A percentile compares a stretch with the other conserved stretches of the same genome.
phyloP scores from a whole-genome alignment of 768 basidiomycete genomes.

The Filobasidium wieringae region DNA sequence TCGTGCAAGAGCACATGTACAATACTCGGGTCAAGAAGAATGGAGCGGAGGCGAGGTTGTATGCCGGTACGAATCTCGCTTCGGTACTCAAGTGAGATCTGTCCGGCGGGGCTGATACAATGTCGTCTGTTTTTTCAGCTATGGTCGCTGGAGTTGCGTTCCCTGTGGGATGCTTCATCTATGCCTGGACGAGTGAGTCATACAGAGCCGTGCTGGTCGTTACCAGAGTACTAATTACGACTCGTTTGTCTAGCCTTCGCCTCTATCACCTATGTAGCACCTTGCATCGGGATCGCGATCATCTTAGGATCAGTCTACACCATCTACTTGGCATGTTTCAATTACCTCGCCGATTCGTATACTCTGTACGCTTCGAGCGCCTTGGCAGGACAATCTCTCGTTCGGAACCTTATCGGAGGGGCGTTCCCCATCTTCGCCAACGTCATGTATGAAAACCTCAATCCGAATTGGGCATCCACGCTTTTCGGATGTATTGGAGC shows the following conservation, averaged over 20 bases:
- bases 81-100: constrained; percentile 35
- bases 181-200: constrained; percentile 53
- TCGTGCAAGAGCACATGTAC: constrained; percentile 32
- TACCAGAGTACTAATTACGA: too few relatives aligned
- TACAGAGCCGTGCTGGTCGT: neutral
- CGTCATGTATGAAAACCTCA: constrained; percentile 41
- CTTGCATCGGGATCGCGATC: constrained; percentile 48
- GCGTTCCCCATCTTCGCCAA: constrained; percentile 55
- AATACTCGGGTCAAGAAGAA: constrained; percentile 16
- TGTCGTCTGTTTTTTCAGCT: too few relatives aligned
- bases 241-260: constrained; percentile 2
- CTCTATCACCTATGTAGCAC: constrained; percentile 39
- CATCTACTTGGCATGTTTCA: constrained; percentile 47
- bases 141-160: constrained; percentile 32
- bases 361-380: constrained; percentile 54
- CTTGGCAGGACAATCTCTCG: constrained; percentile 55
- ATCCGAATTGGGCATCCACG: constrained; percentile 47
- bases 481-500: constrained; percentile 43
- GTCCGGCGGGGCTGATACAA: neutral
- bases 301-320: constrained; percentile 48
- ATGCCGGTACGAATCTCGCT: constrained; percentile 16
- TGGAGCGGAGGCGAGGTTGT: constrained; percentile 36
- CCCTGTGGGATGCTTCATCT: constrained; percentile 46
- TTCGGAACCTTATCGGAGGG: constrained; percentile 41
- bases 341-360: constrained; percentile 56